A percentile compares a stretch with the other conserved stretches of the same genome.
These are phyloP conservation scores for Fusarium transvaalense DNA, from an alignment of 2,329 filamentous ascomycete genomes.

Conservation along the genomic window DNA sequence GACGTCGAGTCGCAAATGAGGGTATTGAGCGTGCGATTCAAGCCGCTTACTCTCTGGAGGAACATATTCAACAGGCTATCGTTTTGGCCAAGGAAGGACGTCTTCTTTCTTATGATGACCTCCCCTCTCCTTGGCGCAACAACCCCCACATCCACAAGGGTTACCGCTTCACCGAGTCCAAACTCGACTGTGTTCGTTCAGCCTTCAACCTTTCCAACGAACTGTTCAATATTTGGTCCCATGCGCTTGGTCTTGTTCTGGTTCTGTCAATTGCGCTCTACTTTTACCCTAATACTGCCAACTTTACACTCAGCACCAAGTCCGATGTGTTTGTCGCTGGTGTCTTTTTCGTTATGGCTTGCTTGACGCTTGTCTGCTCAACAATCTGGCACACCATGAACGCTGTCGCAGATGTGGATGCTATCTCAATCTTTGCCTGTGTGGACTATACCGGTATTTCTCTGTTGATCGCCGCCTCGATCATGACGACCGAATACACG, in stretches of 20 bases:
- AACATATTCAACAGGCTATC: slow-evolving; percentile 85
- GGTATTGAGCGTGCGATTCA: slow-evolving; percentile 81
- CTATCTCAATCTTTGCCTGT: slow-evolving; percentile 95
- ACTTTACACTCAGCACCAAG: slow-evolving; percentile 88
- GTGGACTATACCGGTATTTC: slow-evolving; percentile 99
- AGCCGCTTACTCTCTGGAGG: slow-evolving; percentile 84
- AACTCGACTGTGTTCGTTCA: slow-evolving; percentile 87
- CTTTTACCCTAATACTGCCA: slow-evolving; percentile 89
- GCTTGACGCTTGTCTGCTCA: slow-evolving; percentile 94
- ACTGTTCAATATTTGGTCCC: slow-evolving; percentile 97
- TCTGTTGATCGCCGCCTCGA: slow-evolving; percentile 91
- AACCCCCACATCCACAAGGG: slow-evolving; percentile 93
- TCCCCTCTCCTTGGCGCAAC: slow-evolving; percentile 91
- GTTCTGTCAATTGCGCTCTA: slow-evolving; percentile 93
- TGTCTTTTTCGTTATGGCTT: slow-evolving; percentile 95
- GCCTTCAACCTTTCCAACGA: slow-evolving; percentile 91
- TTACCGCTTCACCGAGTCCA: slow-evolving; percentile 94
- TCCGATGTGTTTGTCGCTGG: slow-evolving; percentile 91
- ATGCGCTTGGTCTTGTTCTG: slow-evolving; percentile 87
- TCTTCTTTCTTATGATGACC: slow-evolving; percentile 87
- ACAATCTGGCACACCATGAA: slow-evolving; percentile 99
- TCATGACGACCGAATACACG: slow-evolving; percentile 98
- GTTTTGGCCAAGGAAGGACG: slow-evolving; percentile 80
- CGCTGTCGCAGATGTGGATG: slow-evolving; percentile 87
- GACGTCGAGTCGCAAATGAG: slow-evolving; percentile 84